These are phyloP conservation scores for Cucurbita maxima DNA, from an alignment of 306 rosid genomes.

Conservation along the genomic window DNA sequence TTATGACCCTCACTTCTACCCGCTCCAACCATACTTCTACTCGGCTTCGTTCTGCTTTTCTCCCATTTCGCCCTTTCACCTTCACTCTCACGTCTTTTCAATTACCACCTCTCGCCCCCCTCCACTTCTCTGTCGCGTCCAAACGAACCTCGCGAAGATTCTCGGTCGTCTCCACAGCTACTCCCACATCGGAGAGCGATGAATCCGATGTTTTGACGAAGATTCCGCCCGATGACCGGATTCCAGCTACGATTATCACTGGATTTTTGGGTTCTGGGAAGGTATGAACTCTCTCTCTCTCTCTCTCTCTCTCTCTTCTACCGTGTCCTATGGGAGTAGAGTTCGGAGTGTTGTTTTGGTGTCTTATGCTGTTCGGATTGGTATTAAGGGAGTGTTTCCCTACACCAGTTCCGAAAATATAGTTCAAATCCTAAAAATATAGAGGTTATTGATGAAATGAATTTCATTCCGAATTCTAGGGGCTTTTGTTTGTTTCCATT, in stretches of 20 bases:
- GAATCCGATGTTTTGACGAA: conserved; percentile 39
- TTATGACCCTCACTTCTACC: conserved; percentile 25
- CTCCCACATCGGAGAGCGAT: conserved; percentile 42
- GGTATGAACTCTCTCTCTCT: conserved; percentile 19
- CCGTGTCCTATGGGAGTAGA: neutral
- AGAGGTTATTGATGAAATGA: neutral
- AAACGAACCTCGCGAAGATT: conserved; percentile 24
- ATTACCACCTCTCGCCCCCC: conserved; percentile 8
- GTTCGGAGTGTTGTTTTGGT: neutral
- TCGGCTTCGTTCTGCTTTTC: conserved; percentile 17
- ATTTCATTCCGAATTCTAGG: neutral
- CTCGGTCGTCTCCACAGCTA: conserved; percentile 35
- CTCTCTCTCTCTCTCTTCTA: neutral
- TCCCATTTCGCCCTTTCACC: conserved; percentile 13
- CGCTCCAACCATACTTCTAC: conserved; percentile 19
- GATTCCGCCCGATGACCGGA: conserved; percentile 59
- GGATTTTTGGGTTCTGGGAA: conserved; percentile 93
- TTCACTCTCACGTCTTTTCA: conserved; percentile 14
- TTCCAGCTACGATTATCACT: conserved; percentile 87
- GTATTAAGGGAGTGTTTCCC: neutral
- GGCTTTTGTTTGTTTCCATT: neutral
- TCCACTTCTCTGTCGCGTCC: conserved; percentile 7
- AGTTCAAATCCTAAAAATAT: neutral
- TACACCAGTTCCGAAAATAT: neutral
- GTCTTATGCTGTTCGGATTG: neutral